Evolutionary conservation across 257 asterid genomes (phyloP).

Genomic region (Striga asiatica): DNA sequence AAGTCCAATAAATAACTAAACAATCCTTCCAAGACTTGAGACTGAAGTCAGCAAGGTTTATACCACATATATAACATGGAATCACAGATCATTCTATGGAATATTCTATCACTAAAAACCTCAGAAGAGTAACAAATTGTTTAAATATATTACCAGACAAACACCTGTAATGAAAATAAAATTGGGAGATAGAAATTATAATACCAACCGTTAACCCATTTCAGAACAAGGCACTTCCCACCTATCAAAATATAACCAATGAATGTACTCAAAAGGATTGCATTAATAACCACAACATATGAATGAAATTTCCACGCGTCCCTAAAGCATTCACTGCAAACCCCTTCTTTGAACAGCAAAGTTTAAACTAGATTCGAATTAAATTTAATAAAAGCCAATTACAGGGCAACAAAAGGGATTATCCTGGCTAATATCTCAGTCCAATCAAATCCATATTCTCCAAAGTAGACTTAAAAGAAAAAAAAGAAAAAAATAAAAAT

Average conservation of each 20-base stretch:
- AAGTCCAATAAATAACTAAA: no score
- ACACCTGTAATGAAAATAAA: background rate
- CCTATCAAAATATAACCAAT: constrained; percentile 23
- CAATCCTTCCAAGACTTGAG: no score
- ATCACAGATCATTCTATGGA: background rate
- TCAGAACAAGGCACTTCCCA: constrained; percentile 64
- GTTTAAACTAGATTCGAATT: background rate
- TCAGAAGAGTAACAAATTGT: background rate
- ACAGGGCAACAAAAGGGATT: background rate
- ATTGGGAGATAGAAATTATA: background rate
- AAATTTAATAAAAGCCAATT: background rate
- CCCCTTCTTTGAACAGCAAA: background rate
- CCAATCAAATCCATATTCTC: no score
- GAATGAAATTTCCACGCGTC: background rate
- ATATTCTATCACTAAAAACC: background rate
- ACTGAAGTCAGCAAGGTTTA: no score
- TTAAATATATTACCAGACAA: background rate
- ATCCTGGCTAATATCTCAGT: no score
- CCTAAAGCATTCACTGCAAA: background rate
- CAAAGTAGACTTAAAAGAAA: no score
- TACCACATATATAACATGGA: background rate
- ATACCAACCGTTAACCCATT: constrained; percentile 90
- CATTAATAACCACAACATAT: background rate
- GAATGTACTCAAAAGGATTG: no score
- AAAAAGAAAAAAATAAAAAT: no score